Percentiles rank a stretch among this genome's conserved stretches.
phyloP scores from a whole-genome alignment of 1,284 basidiomycete genomes.

The Xanthoconium separans region DNA sequence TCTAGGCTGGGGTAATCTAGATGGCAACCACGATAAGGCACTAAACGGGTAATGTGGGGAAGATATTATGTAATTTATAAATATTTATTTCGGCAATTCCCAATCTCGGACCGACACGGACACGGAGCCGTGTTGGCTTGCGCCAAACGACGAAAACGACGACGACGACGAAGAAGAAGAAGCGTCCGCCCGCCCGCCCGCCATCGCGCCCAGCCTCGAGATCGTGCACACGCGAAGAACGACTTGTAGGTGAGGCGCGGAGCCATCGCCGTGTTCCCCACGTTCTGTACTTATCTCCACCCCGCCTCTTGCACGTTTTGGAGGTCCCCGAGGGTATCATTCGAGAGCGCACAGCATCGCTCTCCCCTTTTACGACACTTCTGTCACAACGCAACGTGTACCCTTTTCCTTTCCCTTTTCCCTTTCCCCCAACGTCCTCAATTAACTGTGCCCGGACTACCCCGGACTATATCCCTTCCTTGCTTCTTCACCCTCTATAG shows the following conservation, averaged over 20 bases:
- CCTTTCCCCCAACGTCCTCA: conserved; percentile 12
- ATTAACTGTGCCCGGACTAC: conserved; percentile 30
- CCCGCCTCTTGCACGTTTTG: conserved; percentile 26
- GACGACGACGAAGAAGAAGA: not conserved
- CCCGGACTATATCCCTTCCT: conserved; percentile 28
- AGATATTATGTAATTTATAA: conserved; percentile 18
- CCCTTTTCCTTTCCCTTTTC: conserved; percentile 7
- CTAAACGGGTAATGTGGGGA: conserved; percentile 17
- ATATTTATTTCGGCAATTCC: conserved; percentile 13
- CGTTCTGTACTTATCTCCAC: conserved; percentile 22
- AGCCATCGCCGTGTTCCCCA: conserved; percentile 23
- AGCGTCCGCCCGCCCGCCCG: not conserved
- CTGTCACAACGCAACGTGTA: conserved; percentile 25
- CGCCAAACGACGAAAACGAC: conserved; percentile 6
- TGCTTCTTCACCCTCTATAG: conserved; percentile 26
- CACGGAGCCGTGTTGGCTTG: conserved; percentile 16
- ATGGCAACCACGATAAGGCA: conserved; percentile 27
- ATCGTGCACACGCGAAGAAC: too few relatives aligned
- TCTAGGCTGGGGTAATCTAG: conserved; percentile 28
- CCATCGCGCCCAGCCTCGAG: not conserved
- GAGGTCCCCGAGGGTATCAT: conserved; percentile 22
- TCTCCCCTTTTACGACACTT: conserved; percentile 25
- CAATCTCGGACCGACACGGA: conserved; percentile 30
- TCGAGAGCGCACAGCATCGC: conserved; percentile 23
- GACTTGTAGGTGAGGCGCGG: not conserved